Conservation (phyloP, 331 rosid species). For the Rosa hybrid region DNA sequence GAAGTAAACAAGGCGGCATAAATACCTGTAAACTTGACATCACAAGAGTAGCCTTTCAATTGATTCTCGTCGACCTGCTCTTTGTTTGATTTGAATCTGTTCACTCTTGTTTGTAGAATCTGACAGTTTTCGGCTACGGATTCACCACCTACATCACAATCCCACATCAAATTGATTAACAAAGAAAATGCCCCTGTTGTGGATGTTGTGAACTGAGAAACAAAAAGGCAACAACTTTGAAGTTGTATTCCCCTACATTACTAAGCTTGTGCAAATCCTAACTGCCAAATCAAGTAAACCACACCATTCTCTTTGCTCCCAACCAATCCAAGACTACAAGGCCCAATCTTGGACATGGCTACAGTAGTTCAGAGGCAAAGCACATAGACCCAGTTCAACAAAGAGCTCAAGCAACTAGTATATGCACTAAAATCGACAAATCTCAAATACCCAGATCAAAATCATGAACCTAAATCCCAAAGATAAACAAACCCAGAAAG, state of each 20-base stretch:
- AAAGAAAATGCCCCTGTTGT: neutral
- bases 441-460: neutral
- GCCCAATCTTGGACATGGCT: neutral
- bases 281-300: neutral
- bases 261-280: neutral
- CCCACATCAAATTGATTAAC: slow-evolving; percentile 22
- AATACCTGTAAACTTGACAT: slow-evolving; percentile 73
- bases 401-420: slow-evolving; percentile 3
- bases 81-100: slow-evolving; percentile 78
- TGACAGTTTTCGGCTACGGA: slow-evolving; percentile 83
- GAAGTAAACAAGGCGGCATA: slow-evolving; percentile 2
- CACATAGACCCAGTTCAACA: neutral
- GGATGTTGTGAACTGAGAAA: neutral
- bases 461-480: neutral
- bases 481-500: neutral
- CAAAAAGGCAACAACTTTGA: neutral
- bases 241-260: neutral
- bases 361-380: neutral
- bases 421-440: neutral
- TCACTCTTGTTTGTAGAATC: slow-evolving; percentile 93
- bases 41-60: slow-evolving; percentile 83
- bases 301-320: neutral
- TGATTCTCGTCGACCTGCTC: slow-evolving; percentile 51
- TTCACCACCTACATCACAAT: slow-evolving; percentile 73
- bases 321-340: neutral